These are phyloP conservation scores for Nicotiana paniculata DNA, from an alignment of 257 asterid genomes.

Conservation along the genomic window DNA sequence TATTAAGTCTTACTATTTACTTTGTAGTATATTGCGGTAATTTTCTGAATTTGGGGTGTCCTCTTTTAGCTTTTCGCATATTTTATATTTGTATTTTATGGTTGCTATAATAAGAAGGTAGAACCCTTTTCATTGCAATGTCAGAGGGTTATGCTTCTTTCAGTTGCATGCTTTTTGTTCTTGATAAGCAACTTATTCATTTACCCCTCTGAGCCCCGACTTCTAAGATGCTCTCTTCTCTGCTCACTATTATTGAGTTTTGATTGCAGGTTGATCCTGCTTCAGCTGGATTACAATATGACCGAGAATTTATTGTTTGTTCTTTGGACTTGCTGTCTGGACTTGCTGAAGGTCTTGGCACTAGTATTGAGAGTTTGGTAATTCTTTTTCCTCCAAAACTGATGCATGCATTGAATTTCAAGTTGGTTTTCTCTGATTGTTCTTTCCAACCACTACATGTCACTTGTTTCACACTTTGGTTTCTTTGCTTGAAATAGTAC, in stretches of 20 bases:
- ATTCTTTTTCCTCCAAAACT: conserved; percentile 13
- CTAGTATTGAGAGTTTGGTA: conserved; percentile 97
- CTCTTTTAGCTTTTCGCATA: neutral
- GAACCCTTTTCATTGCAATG: neutral
- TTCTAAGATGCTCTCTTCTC: neutral
- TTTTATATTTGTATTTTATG: neutral
- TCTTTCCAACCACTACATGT: neutral
- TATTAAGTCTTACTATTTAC: neutral
- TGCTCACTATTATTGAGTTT: neutral
- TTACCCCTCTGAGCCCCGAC: neutral
- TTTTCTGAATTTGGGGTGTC: neutral
- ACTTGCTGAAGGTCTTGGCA: conserved; percentile 96
- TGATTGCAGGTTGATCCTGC: conserved; percentile 68
- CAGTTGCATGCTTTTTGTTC: neutral
- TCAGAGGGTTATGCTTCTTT: neutral
- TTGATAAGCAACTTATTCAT: neutral
- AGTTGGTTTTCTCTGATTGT: neutral
- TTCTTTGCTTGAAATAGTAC: neutral
- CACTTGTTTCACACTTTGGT: neutral
- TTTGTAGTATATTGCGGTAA: neutral
- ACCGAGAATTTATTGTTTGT: conserved; percentile 88
- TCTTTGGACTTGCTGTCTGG: conserved; percentile 98
- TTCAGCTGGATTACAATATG: conserved; percentile 82
- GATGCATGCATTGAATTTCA: neutral
- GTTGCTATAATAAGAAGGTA: neutral